Percentiles rank a stretch among this genome's conserved stretches.
Conservation (phyloP, 345 rosid species). For the Salix suchowensis region DNA sequence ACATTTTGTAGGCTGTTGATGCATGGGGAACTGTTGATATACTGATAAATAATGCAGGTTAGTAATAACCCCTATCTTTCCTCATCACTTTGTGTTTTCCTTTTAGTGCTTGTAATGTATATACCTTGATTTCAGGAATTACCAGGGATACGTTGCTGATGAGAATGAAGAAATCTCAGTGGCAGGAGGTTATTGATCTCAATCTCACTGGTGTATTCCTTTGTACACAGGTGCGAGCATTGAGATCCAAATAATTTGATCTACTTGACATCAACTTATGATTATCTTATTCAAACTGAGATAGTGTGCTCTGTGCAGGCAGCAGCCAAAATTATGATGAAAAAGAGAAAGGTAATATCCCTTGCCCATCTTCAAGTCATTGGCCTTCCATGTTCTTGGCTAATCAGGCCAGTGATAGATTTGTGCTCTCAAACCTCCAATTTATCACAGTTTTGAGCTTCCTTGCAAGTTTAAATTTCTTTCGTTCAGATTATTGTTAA, state of each 20-base stretch:
- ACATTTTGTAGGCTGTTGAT: constrained; percentile 68
- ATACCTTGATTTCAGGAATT: constrained; percentile 51
- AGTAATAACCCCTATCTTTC: background rate
- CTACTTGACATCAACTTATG: background rate
- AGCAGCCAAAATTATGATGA: constrained; percentile 92
- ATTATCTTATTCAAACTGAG: constrained; percentile 19
- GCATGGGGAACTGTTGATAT: constrained; percentile 96
- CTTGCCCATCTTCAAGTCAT: background rate
- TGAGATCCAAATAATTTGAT: constrained; percentile 7
- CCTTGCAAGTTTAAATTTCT: background rate
- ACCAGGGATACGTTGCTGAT: constrained; percentile 79
- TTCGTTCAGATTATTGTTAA: background rate
- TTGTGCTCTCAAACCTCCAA: constrained; percentile 1
- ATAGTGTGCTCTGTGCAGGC: constrained; percentile 59
- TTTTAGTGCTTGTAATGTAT: background rate
- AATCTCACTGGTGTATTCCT: constrained; percentile 95
- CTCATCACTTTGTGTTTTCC: background rate
- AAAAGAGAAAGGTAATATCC: constrained; percentile 65
- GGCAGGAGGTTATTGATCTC: constrained; percentile 93
- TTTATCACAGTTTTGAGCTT: background rate
- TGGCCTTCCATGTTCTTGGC: background rate
- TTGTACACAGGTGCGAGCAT: constrained; percentile 73
- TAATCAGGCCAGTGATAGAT: background rate
- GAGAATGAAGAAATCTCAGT: constrained; percentile 88
- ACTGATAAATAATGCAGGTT: constrained; percentile 95